Evolutionary conservation across 164 flowering plant genomes (phyloP).

Genomic region (Amborella trichopoda): DNA sequence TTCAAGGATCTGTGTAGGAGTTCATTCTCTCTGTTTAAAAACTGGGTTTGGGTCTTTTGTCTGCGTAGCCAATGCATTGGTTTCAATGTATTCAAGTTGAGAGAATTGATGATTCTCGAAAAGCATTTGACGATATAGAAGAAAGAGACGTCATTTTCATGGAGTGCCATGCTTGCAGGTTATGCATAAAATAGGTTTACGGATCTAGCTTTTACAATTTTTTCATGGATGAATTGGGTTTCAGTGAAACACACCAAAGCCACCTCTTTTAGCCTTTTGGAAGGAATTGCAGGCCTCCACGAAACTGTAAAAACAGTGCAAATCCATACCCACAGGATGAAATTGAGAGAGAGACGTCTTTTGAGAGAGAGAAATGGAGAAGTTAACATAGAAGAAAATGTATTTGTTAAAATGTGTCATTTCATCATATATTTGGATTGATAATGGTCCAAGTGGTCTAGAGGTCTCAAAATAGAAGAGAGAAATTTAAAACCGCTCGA

Average conservation of each 20-base stretch:
- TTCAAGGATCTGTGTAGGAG: slow-evolving; percentile 8
- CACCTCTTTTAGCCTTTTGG: slow-evolving; percentile 28
- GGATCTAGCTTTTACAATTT: slow-evolving; percentile 9
- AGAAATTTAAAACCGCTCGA: too few species aligned
- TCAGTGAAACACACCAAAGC: slow-evolving; percentile 13
- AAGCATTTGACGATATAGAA: slow-evolving; percentile 23
- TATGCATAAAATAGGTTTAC: slow-evolving; percentile 25
- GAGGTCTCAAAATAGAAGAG: too few species aligned
- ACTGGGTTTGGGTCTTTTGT: slow-evolving; percentile 27
- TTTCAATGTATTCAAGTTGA: slow-evolving; percentile 27
- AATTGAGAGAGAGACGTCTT: too few species aligned
- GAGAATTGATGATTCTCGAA: slow-evolving; percentile 17
- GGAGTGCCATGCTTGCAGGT: slow-evolving; percentile 32
- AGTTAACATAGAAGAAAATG: too few species aligned
- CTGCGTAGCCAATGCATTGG: slow-evolving; percentile 25
- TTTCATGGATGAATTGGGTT: slow-evolving; percentile 15
- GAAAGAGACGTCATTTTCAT: slow-evolving; percentile 24
- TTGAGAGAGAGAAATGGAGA: too few species aligned
- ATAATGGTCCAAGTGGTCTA: too few species aligned
- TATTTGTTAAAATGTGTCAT: too few species aligned
- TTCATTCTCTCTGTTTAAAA: slow-evolving; percentile 25
- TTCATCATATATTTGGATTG: too few species aligned
- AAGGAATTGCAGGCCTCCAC: slow-evolving; percentile 11
- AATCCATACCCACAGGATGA: slow-evolving; percentile 23
- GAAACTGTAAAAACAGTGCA: slow-evolving; percentile 15